Evolutionary conservation across 805 yeast genomes (phyloP), one percentile per base, ranked within the genome.

Genomic region (Saturnispora quitensis): DNA sequence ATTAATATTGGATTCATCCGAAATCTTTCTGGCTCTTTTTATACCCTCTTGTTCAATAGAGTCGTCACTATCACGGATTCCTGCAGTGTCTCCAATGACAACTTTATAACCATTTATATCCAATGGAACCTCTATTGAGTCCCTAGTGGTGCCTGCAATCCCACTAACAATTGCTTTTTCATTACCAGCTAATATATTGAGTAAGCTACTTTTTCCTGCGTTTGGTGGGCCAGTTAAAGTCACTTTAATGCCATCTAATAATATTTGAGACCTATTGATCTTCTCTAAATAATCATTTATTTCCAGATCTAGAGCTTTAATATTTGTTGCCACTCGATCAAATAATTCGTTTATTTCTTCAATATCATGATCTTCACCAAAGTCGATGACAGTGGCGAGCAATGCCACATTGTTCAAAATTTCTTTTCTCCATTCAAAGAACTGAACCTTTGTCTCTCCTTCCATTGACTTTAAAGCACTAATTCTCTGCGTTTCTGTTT

Each of bases 111-210:
- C 99, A 34, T 77, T 75, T 3, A 93, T 78, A 61, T 90, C 90
- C 28, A 93, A 62, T 0, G 89, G 86, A 2, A 89, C 78, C 57
- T 89, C 95, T 24, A 93, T 77, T 0, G 87, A 70, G 62, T 93
- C 99, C 60, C 99, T 74, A 0, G 99, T 93, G 0, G 99, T 93
- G 0, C 99, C 99, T 2, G 96, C 95, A 5, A 86, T 78, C 38
- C 81, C 81, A 62, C 97, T 88, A 1, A 93, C 98, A 38, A 93
- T 89, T 0, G 97, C 95, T 17, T 89, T 85, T 22, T 89, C 95
- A 22, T 85, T 78, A 53, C 82, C 75, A 0, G 90, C 88, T 7
- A 93, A 65, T n/a, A 69, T 62, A 61, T 93, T 93, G 48, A 93
- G 66, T 10, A 93, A 68, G 1, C 96, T 87, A 3, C 97, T 89